Conservation (phyloP, 768 basidiomycete species). For the Rhodotorula graminis region DNA sequence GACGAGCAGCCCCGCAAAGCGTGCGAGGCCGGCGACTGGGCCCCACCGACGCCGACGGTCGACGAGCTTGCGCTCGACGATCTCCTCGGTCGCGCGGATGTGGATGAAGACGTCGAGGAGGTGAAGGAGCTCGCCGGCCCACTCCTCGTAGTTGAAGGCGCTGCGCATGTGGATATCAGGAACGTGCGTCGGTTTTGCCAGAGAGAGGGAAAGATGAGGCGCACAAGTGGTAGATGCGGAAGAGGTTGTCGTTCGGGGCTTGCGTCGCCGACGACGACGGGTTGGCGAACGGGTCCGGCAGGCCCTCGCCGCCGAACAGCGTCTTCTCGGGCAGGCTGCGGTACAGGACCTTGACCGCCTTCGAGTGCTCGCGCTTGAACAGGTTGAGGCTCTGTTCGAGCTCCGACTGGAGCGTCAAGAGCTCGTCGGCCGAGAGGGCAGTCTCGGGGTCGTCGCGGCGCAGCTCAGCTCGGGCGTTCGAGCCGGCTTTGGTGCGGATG, state of each 20-base stretch:
- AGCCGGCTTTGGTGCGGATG: conserved; percentile 1
- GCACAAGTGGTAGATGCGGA: conserved; percentile 40
- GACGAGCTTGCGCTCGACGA: conserved; percentile 42
- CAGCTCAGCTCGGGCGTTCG: not conserved
- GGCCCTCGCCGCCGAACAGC: conserved; percentile 8
- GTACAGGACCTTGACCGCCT: conserved; percentile 40
- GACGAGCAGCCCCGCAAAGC: not conserved
- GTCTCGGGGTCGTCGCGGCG: conserved; percentile 10
- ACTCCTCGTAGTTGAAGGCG: conserved; percentile 93
- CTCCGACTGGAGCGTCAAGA: conserved; percentile 33
- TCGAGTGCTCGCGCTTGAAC: conserved; percentile 43
- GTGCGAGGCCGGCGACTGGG: not conserved
- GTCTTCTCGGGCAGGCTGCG: conserved; percentile 22
- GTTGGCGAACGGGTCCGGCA: conserved; percentile 10
- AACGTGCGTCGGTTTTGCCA: not conserved
- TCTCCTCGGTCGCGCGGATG: conserved; percentile 62
- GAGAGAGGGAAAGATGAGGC: no score
- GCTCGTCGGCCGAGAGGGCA: conserved; percentile 11
- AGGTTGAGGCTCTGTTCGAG: conserved; percentile 41
- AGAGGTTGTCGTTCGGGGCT: conserved; percentile 38
- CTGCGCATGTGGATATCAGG: conserved; percentile 66
- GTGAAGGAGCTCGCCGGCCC: conserved; percentile 72
- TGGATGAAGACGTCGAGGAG: conserved; percentile 78
- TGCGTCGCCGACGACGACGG: not conserved
- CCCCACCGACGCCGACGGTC: conserved; percentile 19